Evolutionary conservation across 1,284 basidiomycete genomes (phyloP).

Genomic region (Schizophyllum amplum): DNA sequence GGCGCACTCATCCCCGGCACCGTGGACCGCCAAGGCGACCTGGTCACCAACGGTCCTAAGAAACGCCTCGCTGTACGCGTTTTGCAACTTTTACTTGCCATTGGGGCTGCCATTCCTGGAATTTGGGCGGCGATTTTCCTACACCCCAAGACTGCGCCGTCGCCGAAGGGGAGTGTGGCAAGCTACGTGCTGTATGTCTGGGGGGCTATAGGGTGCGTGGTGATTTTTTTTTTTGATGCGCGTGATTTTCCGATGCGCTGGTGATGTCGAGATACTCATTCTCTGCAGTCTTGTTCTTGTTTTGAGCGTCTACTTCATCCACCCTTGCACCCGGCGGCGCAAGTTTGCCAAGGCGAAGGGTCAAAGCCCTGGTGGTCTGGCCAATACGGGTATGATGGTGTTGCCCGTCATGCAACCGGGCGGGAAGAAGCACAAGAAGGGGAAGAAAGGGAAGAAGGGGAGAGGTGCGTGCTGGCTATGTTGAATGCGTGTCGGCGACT

Average conservation of each 20-base stretch:
- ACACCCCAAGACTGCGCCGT: background rate
- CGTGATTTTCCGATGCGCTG: background rate
- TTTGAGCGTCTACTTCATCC: slow-evolving; percentile 48
- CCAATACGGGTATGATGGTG: slow-evolving; percentile 50
- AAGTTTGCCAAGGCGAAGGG: background rate
- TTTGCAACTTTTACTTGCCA: slow-evolving; percentile 41
- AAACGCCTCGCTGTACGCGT: slow-evolving; percentile 43
- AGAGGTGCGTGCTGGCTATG: slow-evolving; percentile 13
- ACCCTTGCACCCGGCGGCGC: slow-evolving; percentile 43
- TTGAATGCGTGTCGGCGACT: too few relatives aligned
- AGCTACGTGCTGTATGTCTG: background rate
- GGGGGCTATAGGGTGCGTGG: background rate
- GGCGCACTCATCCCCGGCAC: slow-evolving; percentile 47
- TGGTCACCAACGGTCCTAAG: slow-evolving; percentile 56
- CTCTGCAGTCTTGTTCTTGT: slow-evolving; percentile 42
- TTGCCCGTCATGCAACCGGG: slow-evolving; percentile 44
- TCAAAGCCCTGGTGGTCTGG: slow-evolving; percentile 17
- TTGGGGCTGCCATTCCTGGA: slow-evolving; percentile 42
- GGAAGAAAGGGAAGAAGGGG: slow-evolving; percentile 22
- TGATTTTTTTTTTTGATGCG: too few relatives aligned
- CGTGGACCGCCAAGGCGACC: slow-evolving; percentile 43
- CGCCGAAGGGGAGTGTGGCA: background rate
- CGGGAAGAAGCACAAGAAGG: slow-evolving; percentile 27
- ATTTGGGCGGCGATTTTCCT: slow-evolving; percentile 51
- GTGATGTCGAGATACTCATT: background rate